Evolutionary conservation across 179 eudicot species (phyloP), one percentile per base, ranked within the genome.

Genomic region (Silene noctiflora): DNA sequence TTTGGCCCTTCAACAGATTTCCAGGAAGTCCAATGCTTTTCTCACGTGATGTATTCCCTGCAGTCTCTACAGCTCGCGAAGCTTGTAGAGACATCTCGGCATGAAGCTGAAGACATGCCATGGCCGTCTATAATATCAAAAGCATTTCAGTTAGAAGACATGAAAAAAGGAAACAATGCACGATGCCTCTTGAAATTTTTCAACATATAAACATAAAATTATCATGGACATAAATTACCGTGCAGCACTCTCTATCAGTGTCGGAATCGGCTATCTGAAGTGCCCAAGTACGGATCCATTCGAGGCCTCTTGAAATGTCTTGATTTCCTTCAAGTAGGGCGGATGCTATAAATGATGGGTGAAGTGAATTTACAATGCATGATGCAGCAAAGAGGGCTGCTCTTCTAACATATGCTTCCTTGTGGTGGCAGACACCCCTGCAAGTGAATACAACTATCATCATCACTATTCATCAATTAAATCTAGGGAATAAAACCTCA

Each of bases 1-100:
- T 89, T 51, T 77, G 73, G 63, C 89, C 90, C 33, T 87, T 88
- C 63, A 84, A 74, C 56, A 86, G 79, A 85, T 77, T 78, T 25
- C 90, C 79, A 16, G 89, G 87, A 77, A 89, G 83, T 61, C 80
- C 87, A 63, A 86, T 81, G 81, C 78, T 79, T 67, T 78, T 85
- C 63, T 77, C 69, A 19, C 74, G 76, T 74, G 61, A 35, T 58
- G 75, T 65, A 65, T 69, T 83, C 75, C 78, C 87, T 17, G 79
- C 27, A 3, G 92, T 85, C 74, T 89, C 88, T 6, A 94, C 73
- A 44, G 91, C 93, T 63, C 96, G 90, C 21, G 98, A 89, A 72
- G 97, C 91, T 83, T 86, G 93, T 69, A 94, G 87, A 35, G 96
- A 92, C 97, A 92, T 86, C 88, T 94, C 96, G 19, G 97, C 84